Evolutionary conservation across 2,329 filamentous ascomycete genomes (phyloP).

Genomic region (Trichoderma sp.): DNA sequence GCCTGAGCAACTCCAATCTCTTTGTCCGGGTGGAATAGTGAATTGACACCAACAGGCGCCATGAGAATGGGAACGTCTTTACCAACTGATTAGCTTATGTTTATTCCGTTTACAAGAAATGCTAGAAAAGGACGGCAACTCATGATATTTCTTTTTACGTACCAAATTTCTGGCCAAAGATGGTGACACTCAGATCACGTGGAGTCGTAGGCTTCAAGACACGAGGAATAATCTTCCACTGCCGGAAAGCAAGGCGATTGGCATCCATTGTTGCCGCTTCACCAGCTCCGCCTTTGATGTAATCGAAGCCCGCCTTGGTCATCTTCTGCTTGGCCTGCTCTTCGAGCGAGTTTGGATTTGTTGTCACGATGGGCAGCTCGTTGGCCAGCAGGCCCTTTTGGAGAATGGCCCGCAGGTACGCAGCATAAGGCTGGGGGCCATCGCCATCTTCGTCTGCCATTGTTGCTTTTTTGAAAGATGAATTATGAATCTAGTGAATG

Average conservation of each 20-base stretch:
- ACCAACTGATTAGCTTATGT: conserved; percentile 19
- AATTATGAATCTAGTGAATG: neutral
- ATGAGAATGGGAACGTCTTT: conserved; percentile 48
- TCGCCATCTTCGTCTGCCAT: conserved; percentile 24
- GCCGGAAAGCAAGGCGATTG: conserved; percentile 56
- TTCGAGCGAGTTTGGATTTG: conserved; percentile 57
- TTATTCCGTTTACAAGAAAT: neutral
- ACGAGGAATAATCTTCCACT: conserved; percentile 51
- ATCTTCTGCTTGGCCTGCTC: conserved; percentile 52
- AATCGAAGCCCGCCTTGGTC: conserved; percentile 52
- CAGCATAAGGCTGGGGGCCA: conserved; percentile 35
- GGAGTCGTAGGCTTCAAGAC: conserved; percentile 46
- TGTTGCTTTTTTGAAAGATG: neutral
- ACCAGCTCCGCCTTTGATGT: conserved; percentile 62
- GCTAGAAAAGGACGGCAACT: neutral
- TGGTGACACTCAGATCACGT: conserved; percentile 48
- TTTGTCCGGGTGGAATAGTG: conserved; percentile 62
- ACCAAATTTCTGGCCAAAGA: conserved; percentile 53
- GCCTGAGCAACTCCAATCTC: conserved; percentile 64
- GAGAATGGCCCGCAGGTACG: conserved; percentile 51
- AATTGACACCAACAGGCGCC: conserved; percentile 68
- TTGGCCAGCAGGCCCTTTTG: conserved; percentile 49
- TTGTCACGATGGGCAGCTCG: conserved; percentile 52
- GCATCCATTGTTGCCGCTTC: conserved; percentile 60
- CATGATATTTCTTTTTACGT: conserved; percentile 8